These are phyloP conservation scores for Besnoitia besnoiti DNA, from an alignment of 169 alveolate species.

Conservation along the genomic window DNA sequence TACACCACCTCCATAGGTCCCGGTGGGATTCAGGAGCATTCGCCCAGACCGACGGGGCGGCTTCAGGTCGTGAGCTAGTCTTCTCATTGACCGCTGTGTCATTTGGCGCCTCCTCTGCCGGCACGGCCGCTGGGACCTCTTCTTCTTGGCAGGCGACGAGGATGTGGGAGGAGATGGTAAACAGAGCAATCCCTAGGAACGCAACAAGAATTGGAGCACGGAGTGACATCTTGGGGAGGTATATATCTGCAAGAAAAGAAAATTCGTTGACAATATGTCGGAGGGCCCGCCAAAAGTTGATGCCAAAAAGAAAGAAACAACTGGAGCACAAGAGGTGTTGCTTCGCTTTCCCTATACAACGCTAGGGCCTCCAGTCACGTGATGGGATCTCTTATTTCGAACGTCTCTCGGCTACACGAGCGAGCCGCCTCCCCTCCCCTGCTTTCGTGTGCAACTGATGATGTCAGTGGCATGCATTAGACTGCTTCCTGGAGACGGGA, in stretches of 20 bases:
- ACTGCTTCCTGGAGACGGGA: no score
- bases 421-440: no score
- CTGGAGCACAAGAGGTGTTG: no score
- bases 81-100: neutral
- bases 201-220: neutral
- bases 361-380: no score
- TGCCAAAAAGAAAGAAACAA: neutral
- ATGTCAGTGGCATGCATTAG: neutral
- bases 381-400: no score
- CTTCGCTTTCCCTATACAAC: no score
- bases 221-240: neutral
- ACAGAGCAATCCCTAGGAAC: neutral
- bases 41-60: neutral
- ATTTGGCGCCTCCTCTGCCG: neutral
- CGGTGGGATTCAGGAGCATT: neutral
- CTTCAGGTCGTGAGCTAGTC: neutral
- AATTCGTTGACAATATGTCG: neutral
- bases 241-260: neutral
- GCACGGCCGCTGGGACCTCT: neutral
- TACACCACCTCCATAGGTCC: slow-evolving; percentile 24
- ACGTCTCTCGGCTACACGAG: no score
- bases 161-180: neutral
- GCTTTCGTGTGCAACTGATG: neutral
- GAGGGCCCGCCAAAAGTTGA: neutral
- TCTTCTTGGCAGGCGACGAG: neutral